A percentile compares a stretch with the other conserved stretches of the same genome.
phyloP scores from a whole-genome alignment of 208 protist genomes.

The Leishmania lainsoni region DNA sequence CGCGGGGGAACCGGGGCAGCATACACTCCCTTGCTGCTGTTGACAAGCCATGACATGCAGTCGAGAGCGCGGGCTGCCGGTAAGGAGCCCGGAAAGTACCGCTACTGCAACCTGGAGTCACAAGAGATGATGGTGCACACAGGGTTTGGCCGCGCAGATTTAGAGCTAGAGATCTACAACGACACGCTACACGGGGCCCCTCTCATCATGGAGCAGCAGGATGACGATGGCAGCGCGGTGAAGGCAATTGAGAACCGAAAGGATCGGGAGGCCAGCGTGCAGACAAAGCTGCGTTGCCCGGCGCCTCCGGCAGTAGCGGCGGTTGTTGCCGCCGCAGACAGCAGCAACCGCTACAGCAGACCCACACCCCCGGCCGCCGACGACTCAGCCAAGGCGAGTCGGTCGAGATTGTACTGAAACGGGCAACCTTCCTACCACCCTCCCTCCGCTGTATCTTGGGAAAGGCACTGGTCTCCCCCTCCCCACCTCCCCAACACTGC shows the following conservation, averaged over 20 bases:
- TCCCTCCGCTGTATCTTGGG: background rate
- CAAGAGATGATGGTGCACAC: constrained; percentile 35
- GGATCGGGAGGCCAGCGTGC: background rate
- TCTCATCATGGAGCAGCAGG: background rate
- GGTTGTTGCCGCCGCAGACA: background rate
- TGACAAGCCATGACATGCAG: constrained; percentile 23
- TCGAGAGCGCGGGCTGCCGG: constrained; percentile 4
- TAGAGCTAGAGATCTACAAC: constrained; percentile 44
- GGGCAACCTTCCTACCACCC: background rate
- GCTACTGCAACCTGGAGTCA: constrained; percentile 28
- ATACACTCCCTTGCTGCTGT: constrained; percentile 19
- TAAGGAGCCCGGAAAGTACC: constrained; percentile 11
- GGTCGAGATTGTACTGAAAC: background rate
- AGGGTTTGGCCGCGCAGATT: constrained; percentile 8
- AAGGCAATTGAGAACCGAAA: background rate
- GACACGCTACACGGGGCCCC: constrained; percentile 36
- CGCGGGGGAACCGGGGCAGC: constrained; percentile 10
- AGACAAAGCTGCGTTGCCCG: background rate
- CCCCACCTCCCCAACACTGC: background rate
- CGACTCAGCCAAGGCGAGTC: background rate
- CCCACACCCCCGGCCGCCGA: background rate
- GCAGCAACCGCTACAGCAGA: background rate
- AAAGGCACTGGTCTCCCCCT: background rate
- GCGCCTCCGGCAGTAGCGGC: background rate
- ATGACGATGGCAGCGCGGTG: background rate